A percentile compares a stretch with the other conserved stretches of the same genome.
These are phyloP conservation scores for Beauveria caledonica DNA, from an alignment of 2,329 filamentous ascomycete genomes.

Conservation along the genomic window DNA sequence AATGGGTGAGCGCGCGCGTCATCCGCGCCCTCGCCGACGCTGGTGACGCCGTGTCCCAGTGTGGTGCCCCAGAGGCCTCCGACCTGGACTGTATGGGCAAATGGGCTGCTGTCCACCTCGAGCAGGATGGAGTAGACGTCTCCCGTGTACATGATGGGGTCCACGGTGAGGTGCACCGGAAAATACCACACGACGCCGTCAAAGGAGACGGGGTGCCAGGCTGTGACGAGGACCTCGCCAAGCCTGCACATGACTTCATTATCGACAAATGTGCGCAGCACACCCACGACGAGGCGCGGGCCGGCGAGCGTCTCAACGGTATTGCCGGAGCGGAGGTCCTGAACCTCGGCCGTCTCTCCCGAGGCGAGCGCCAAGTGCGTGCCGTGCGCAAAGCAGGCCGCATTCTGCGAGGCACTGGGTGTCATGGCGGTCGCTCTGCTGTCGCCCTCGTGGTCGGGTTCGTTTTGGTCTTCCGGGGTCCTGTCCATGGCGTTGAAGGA, in stretches of 20 bases:
- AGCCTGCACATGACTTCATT: constrained; percentile 36
- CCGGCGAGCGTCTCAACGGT: constrained; percentile 43
- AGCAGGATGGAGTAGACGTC: constrained; percentile 51
- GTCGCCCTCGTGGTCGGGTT: background rate
- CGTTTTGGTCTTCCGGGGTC: background rate
- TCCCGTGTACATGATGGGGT: constrained; percentile 36
- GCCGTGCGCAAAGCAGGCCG: background rate
- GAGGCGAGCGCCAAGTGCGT: background rate
- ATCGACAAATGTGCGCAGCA: constrained; percentile 41
- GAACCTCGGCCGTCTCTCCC: constrained; percentile 27
- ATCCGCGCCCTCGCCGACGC: background rate
- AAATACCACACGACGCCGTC: constrained; percentile 37
- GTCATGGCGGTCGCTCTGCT: background rate
- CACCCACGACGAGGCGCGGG: constrained; percentile 35
- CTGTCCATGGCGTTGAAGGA: background rate
- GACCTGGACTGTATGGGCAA: constrained; percentile 43
- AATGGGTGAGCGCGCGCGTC: constrained; percentile 41
- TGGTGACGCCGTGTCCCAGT: constrained; percentile 46
- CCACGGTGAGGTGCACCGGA: constrained; percentile 30
- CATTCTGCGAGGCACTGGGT: too few species aligned
- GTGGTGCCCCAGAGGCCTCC: constrained; percentile 44
- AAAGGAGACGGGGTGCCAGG: constrained; percentile 48
- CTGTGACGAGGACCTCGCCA: constrained; percentile 41
- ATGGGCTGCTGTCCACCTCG: constrained; percentile 32
- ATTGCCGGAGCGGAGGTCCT: constrained; percentile 36